Evolutionary conservation across 164 flowering plant genomes (phyloP).

Genomic region (Tetrastigma voinierianum): DNA sequence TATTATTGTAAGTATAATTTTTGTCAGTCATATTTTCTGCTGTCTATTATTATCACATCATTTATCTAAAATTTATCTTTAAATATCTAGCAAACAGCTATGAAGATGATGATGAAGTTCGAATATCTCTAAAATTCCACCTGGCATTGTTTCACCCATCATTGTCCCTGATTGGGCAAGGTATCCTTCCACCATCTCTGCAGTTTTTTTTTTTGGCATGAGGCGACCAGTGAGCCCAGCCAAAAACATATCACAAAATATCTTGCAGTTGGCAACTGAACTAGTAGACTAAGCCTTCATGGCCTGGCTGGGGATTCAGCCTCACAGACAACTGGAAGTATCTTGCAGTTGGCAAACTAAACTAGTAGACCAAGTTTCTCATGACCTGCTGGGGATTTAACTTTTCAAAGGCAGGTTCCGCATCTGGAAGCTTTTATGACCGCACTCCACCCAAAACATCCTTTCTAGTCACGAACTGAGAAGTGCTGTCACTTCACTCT

Average conservation of each 20-base stretch:
- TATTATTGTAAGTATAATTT: slow-evolving; percentile 45
- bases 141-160: slow-evolving; percentile 5
- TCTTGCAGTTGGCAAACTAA: slow-evolving; percentile 30
- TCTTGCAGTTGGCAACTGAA: slow-evolving; percentile 29
- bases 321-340: slow-evolving; percentile 36
- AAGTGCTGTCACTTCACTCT: slow-evolving; percentile 57
- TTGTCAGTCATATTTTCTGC: neutral
- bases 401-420: slow-evolving; percentile 16
- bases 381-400: slow-evolving; percentile 21
- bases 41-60: neutral
- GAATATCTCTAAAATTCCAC: slow-evolving; percentile 38
- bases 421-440: slow-evolving; percentile 15
- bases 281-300: slow-evolving; percentile 25
- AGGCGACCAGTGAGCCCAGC: slow-evolving; percentile 25
- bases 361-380: slow-evolving; percentile 24
- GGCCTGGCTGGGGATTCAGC: slow-evolving; percentile 16
- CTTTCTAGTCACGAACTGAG: slow-evolving; percentile 56
- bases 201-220: slow-evolving; percentile 39
- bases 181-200: slow-evolving; percentile 22
- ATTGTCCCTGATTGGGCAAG: slow-evolving; percentile 27
- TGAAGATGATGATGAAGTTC: slow-evolving; percentile 57
- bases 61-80: slow-evolving; percentile 11
- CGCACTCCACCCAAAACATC: slow-evolving; percentile 28
- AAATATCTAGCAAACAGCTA: slow-evolving; percentile 48
- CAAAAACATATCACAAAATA: slow-evolving; percentile 40